Conservation (phyloP, 371 early-diverging fungal species). For the Lichtheimia corymbifera region DNA sequence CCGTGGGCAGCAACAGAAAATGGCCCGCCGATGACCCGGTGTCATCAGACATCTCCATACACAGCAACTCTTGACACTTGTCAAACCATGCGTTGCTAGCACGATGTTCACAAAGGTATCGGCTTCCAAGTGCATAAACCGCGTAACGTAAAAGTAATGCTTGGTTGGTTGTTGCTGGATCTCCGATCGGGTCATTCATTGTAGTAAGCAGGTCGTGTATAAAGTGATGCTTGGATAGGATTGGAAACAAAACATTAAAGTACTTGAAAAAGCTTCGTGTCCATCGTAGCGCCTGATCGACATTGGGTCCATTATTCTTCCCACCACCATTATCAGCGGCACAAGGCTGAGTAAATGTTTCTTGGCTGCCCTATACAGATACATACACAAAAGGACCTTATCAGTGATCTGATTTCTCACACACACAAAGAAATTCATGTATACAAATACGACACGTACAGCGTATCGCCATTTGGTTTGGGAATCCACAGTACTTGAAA, state of each 20-base stretch:
- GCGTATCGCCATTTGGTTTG: slow-evolving; percentile 14
- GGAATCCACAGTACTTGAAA: slow-evolving; percentile 2
- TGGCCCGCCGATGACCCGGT: not conserved
- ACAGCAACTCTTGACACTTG: not conserved
- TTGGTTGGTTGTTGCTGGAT: no score
- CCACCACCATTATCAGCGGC: not conserved
- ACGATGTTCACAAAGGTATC: slow-evolving; percentile 18
- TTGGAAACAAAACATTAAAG: slow-evolving; percentile 46
- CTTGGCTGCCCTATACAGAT: slow-evolving; percentile 40
- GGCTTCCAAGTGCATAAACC: slow-evolving; percentile 33
- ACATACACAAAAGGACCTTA: slow-evolving; percentile 40
- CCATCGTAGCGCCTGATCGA: slow-evolving; percentile 22
- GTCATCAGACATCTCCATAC: no score
- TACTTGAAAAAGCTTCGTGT: slow-evolving; percentile 31
- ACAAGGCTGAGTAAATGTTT: slow-evolving; percentile 16
- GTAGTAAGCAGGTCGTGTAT: not conserved
- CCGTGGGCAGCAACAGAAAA: slow-evolving; percentile 17
- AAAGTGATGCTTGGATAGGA: slow-evolving; percentile 40
- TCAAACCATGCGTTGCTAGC: slow-evolving; percentile 13
- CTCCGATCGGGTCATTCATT: no score
- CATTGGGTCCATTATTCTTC: slow-evolving; percentile 2
- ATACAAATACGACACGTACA: slow-evolving; percentile 27
- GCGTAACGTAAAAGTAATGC: slow-evolving; percentile 28
- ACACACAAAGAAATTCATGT: not conserved
- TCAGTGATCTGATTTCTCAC: slow-evolving; percentile 27